phyloP scores from a whole-genome alignment of 164 flowering plant species.

The Vitis rupestris region DNA sequence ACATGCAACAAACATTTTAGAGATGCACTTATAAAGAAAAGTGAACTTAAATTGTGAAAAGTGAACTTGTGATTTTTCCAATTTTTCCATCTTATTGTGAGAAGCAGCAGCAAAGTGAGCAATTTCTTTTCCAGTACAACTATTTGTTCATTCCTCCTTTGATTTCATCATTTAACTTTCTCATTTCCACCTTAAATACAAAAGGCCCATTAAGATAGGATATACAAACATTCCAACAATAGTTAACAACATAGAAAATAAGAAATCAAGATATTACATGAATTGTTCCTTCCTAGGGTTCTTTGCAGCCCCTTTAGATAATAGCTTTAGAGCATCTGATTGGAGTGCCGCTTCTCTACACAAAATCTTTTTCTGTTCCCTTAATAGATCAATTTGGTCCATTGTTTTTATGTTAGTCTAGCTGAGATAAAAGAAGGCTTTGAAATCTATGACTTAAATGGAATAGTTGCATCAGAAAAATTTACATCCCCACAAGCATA shows the following conservation, averaged over 20 bases:
- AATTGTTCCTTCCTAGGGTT: slow-evolving; percentile 62
- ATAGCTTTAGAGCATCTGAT: slow-evolving; percentile 74
- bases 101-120: slow-evolving; percentile 40
- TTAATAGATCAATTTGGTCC: slow-evolving; percentile 79
- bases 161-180: slow-evolving; percentile 70
- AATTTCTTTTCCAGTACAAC: slow-evolving; percentile 71
- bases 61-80: slow-evolving; percentile 59
- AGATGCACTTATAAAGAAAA: slow-evolving; percentile 1
- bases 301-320: slow-evolving; percentile 69
- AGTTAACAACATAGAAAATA: background rate
- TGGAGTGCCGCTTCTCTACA: slow-evolving; percentile 88
- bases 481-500: background rate
- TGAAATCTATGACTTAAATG: background rate
- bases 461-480: too few relatives aligned
- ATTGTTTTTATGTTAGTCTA: slow-evolving; percentile 66
- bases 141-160: slow-evolving; percentile 68
- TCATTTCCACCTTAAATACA: slow-evolving; percentile 60
- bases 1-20: slow-evolving; percentile 15
- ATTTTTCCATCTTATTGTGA: slow-evolving; percentile 41
- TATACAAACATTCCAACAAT: slow-evolving; percentile 9
- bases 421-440: slow-evolving; percentile 5
- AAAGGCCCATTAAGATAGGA: slow-evolving; percentile 5
- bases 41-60: background rate
- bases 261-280: slow-evolving; percentile 45
- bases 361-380: slow-evolving; percentile 87